These are phyloP conservation scores for Haematococcus lacustris DNA, from an alignment of 139 green algal species.

Conservation along the genomic window DNA sequence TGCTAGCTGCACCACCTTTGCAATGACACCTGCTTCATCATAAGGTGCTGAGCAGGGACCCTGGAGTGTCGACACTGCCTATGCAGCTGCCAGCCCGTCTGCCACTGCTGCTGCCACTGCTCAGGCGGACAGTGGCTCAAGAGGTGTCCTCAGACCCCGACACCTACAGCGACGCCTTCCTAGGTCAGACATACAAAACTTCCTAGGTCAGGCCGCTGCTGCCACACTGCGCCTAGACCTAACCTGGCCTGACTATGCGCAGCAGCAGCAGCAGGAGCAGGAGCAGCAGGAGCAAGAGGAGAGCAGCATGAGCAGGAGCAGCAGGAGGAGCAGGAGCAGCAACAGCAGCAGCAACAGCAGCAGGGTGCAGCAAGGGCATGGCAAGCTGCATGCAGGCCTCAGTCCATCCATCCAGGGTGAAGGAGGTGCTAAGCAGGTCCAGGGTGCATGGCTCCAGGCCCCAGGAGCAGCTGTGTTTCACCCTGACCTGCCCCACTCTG, in stretches of 20 bases:
- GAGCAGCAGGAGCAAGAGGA: background rate
- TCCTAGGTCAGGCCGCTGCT: background rate
- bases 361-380: background rate
- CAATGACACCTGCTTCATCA: background rate
- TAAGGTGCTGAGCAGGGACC: background rate
- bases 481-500: no score
- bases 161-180: conserved; percentile 40
- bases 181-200: conserved; percentile 7
- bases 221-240: no score
- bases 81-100: background rate
- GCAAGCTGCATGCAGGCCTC: background rate
- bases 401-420: background rate
- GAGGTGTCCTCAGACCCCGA: conserved; percentile 38
- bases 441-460: background rate
- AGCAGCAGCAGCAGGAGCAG: background rate
- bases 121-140: conserved; percentile 26
- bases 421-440: background rate
- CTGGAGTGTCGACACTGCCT: no score
- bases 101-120: background rate
- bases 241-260: no score
- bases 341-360: background rate
- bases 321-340: background rate
- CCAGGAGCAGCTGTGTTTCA: background rate
- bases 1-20: no score
- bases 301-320: background rate